phyloP scores from a whole-genome alignment of 805 yeast species.

The Lachancea mirantina region DNA sequence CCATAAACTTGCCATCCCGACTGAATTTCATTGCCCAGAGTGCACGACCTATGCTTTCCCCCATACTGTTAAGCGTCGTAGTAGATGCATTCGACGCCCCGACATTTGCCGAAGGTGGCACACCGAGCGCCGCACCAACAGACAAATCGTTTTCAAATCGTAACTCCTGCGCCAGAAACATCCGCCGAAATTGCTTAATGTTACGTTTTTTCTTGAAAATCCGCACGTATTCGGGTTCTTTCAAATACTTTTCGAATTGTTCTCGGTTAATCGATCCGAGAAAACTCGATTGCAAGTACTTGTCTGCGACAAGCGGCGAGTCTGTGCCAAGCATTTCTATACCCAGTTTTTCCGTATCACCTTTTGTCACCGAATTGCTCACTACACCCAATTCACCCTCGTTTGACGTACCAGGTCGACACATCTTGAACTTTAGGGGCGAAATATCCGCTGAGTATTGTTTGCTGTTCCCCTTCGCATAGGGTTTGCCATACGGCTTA shows the following conservation, averaged over 20 bases:
- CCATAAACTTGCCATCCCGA: constrained; percentile 72
- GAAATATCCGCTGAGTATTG: constrained; percentile 22
- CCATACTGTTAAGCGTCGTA: constrained; percentile 8
- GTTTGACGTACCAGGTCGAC: too few species aligned
- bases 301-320: too few species aligned
- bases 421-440: constrained; percentile 21
- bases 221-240: constrained; percentile 50
- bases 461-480: constrained; percentile 1
- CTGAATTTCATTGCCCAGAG: constrained; percentile 73
- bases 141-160: constrained; percentile 15
- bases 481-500: too few species aligned
- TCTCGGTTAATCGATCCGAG: constrained; percentile 30
- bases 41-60: constrained; percentile 32
- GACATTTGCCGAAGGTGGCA: constrained; percentile 1
- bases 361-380: constrained; percentile 1
- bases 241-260: constrained; percentile 36
- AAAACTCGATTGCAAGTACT: neutral
- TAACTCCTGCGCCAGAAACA: constrained; percentile 63
- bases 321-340: too few species aligned
- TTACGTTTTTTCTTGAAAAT: constrained; percentile 40
- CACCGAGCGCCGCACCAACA: constrained; percentile 11
- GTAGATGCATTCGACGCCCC: constrained; percentile 5
- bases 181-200: constrained; percentile 41
- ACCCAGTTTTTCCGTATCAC: neutral
- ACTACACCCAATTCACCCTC: neutral